Conservation (phyloP, 768 basidiomycete species). For the Auriculariales sp. region DNA sequence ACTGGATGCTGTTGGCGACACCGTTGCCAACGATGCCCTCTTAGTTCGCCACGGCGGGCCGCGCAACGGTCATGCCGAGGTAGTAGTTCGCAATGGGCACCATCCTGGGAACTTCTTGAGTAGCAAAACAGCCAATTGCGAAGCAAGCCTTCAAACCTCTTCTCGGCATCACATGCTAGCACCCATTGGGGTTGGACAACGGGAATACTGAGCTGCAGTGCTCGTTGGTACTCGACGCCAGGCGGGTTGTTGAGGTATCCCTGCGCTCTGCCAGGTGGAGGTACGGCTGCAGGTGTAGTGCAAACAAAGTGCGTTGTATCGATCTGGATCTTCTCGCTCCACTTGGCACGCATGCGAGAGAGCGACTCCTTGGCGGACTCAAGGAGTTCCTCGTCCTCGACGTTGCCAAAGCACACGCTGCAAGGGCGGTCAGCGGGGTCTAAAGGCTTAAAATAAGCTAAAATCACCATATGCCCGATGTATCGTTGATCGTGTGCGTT, state of each 20-base stretch:
- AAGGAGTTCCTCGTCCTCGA: constrained; percentile 60
- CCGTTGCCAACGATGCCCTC: constrained; percentile 56
- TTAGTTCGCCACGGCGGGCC: constrained; percentile 34
- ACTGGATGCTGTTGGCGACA: constrained; percentile 25
- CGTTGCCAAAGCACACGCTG: constrained; percentile 88
- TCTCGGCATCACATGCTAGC: constrained; percentile 72
- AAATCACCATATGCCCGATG: constrained; percentile 88
- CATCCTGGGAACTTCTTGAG: constrained; percentile 40
- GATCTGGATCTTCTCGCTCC: constrained; percentile 88
- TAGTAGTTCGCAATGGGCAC: constrained; percentile 73
- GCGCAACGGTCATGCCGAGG: constrained; percentile 44
- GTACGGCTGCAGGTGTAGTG: constrained; percentile 52
- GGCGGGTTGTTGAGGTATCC: constrained; percentile 46
- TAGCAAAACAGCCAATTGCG: background rate
- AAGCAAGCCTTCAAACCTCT: constrained; percentile 56
- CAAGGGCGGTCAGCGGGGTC: too few relatives aligned
- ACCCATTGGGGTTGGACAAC: constrained; percentile 94
- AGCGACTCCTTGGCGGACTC: constrained; percentile 74
- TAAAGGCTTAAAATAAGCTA: too few relatives aligned
- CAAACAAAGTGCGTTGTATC: constrained; percentile 98
- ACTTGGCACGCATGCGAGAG: constrained; percentile 74
- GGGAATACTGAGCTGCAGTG: constrained; percentile 83
- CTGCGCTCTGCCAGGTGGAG: constrained; percentile 29
- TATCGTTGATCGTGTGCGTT: constrained; percentile 92
- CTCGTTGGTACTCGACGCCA: constrained; percentile 87